These are phyloP conservation scores for Lasiodiplodia sp. DNA, from an alignment of 2,329 filamentous ascomycete species.

Conservation along the genomic window DNA sequence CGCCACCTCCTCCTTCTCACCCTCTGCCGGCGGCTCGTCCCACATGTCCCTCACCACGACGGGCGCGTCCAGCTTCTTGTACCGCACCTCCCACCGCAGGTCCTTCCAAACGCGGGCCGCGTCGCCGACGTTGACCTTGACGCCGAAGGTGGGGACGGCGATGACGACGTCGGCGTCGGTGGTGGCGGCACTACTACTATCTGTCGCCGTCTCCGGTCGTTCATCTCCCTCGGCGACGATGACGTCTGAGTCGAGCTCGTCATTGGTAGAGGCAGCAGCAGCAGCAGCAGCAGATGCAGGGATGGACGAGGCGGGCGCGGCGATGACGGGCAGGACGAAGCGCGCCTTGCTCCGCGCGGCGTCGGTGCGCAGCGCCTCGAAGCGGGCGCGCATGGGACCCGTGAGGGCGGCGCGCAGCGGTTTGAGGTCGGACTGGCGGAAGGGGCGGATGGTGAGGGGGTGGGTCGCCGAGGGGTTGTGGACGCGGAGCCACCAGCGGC, in stretches of 20 bases:
- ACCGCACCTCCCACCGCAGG: slow-evolving; percentile 36
- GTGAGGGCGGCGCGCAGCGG: slow-evolving; percentile 13
- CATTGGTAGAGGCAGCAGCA: too few species aligned
- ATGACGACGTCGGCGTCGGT: slow-evolving; percentile 33
- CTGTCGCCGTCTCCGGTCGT: too few species aligned
- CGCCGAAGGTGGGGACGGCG: slow-evolving; percentile 42
- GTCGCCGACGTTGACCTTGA: slow-evolving; percentile 31
- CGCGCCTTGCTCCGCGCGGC: slow-evolving; percentile 27
- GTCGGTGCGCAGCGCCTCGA: slow-evolving; percentile 25
- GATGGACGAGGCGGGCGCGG: background rate
- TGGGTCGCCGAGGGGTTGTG: slow-evolving; percentile 39
- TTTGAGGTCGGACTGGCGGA: slow-evolving; percentile 35
- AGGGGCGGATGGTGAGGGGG: slow-evolving; percentile 48
- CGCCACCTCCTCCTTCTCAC: background rate
- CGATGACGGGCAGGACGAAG: slow-evolving; percentile 32
- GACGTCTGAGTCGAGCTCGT: too few species aligned
- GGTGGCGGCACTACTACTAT: too few species aligned
- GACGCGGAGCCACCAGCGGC: slow-evolving; percentile 63
- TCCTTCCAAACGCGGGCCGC: slow-evolving; percentile 29
- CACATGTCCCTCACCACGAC: slow-evolving; percentile 22
- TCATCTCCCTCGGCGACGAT: too few species aligned
- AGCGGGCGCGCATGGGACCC: slow-evolving; percentile 25
- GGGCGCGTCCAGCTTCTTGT: slow-evolving; percentile 37
- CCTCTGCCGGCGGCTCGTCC: slow-evolving; percentile 19
- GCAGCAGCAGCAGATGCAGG: background rate